Evolutionary conservation across 768 basidiomycete species (phyloP).

Genomic region (Lentinus tigrinus): DNA sequence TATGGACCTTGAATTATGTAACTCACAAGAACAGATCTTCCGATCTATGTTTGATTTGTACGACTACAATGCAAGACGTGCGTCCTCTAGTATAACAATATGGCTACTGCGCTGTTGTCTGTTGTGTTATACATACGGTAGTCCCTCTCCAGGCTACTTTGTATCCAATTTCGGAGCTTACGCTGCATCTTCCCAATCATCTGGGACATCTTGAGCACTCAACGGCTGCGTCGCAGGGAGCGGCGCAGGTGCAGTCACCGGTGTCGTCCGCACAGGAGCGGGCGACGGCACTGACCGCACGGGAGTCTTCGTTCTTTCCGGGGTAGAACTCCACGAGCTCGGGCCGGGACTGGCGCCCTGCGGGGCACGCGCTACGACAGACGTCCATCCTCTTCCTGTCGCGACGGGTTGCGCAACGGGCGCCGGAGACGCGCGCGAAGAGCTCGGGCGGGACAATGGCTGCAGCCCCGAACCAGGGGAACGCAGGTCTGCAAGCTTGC

Average conservation of each 20-base stretch:
- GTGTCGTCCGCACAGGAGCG: conserved; percentile 3
- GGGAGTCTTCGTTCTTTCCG: conserved; percentile 7
- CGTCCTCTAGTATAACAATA: too few species aligned
- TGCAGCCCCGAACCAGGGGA: conserved; percentile 29
- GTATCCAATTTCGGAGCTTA: conserved; percentile 18
- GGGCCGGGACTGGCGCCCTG: conserved; percentile 8
- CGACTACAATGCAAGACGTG: too few species aligned
- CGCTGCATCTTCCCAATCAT: conserved; percentile 56
- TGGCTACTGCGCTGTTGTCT: too few species aligned
- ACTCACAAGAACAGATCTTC: too few species aligned
- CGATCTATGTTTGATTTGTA: too few species aligned
- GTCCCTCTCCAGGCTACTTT: too few species aligned
- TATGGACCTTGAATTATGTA: too few species aligned
- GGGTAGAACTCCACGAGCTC: conserved; percentile 16
- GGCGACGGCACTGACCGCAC: conserved; percentile 11
- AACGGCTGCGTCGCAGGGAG: neutral
- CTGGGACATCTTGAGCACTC: conserved; percentile 38
- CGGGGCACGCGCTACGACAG: conserved; percentile 29
- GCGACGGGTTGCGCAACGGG: conserved; percentile 5
- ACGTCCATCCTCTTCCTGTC: conserved; percentile 31
- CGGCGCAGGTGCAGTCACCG: conserved; percentile 5
- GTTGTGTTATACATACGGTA: too few species aligned
- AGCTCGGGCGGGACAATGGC: conserved; percentile 14
- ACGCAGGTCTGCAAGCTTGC: conserved; percentile 61
- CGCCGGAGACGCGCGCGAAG: conserved; percentile 8